Conservation (phyloP, 257 asterid species). For the Jasminum sambac region DNA sequence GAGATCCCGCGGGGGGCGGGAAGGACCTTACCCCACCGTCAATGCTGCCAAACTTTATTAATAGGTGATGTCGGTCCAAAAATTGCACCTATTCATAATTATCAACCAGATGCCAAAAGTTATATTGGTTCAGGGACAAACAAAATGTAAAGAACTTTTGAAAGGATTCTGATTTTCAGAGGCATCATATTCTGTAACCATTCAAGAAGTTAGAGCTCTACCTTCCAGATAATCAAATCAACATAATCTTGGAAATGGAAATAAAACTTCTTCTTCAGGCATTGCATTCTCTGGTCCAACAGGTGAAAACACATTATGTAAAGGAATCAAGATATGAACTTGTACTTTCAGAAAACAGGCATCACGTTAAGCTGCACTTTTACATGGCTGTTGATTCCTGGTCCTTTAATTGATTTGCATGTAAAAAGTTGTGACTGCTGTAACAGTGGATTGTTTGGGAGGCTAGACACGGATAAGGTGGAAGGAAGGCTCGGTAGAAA, state of each 20-base stretch:
- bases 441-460: not conserved
- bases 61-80: conserved; percentile 84
- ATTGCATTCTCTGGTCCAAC: conserved; percentile 78
- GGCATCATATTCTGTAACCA: conserved; percentile 8
- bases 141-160: conserved; percentile 12
- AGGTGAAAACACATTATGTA: conserved; percentile 24
- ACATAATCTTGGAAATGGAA: conserved; percentile 96
- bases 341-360: not conserved
- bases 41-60: conserved; percentile 94
- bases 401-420: not conserved
- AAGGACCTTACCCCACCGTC: conserved; percentile 89
- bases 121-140: conserved; percentile 6
- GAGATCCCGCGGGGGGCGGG: too few relatives aligned
- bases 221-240: conserved; percentile 96
- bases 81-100: conserved; percentile 76
- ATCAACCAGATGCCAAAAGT: conserved; percentile 28
- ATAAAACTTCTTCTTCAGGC: conserved; percentile 95
- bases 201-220: conserved; percentile 30
- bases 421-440: not conserved
- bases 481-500: not conserved
- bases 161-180: not conserved
- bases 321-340: conserved; percentile 8
- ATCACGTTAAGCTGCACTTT: not conserved
- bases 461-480: not conserved
- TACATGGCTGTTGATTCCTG: not conserved